These are phyloP conservation scores for Diaporthe helianthi DNA, from an alignment of 2,329 filamentous ascomycete species.

Conservation along the genomic window DNA sequence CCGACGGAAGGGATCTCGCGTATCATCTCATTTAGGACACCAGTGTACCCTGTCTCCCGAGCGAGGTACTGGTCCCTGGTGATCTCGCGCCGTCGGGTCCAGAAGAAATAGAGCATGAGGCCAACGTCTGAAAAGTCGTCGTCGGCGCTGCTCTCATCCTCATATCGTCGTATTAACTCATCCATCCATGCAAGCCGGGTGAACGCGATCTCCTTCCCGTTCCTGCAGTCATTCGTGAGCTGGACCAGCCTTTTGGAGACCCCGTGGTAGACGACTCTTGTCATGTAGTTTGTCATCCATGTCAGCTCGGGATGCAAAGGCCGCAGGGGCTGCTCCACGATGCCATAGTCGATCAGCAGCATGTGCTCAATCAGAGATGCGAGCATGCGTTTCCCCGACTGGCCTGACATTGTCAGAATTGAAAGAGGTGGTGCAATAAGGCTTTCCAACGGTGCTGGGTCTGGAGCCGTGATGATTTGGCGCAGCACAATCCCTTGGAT, in stretches of 20 bases:
- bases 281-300: not conserved
- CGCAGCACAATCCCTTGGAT: not conserved
- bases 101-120: constrained; percentile 34
- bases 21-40: constrained; percentile 36
- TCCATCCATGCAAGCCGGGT: not conserved
- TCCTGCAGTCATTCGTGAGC: not conserved
- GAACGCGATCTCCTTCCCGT: not conserved
- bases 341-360: constrained; percentile 9
- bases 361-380: constrained; percentile 12
- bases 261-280: not conserved
- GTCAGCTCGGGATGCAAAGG: not conserved
- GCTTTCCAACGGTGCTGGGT: not conserved
- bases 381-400: not conserved
- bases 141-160: not conserved
- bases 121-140: constrained; percentile 13
- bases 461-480: too few relatives aligned
- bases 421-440: not conserved
- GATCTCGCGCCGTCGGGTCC: constrained; percentile 21
- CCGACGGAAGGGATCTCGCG: constrained; percentile 32
- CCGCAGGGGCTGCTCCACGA: not conserved
- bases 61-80: not conserved
- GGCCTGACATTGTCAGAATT: not conserved
- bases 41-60: constrained; percentile 33
- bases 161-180: not conserved
- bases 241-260: not conserved